phyloP scores from a whole-genome alignment of 2,329 filamentous ascomycete genomes.

The Amauroascus verrucosus region DNA sequence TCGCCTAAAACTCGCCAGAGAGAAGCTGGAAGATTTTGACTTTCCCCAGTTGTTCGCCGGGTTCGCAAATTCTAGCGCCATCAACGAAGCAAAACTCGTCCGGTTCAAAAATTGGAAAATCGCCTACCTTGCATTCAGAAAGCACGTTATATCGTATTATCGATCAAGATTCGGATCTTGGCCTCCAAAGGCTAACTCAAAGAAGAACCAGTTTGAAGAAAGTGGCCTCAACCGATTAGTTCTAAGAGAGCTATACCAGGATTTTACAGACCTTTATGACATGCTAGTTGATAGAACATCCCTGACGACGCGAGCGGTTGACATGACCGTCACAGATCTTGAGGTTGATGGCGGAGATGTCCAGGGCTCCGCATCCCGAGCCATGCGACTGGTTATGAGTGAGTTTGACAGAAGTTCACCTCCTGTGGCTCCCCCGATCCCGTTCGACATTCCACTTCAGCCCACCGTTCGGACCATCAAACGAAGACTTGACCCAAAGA shows the following conservation, averaged over 20 bases:
- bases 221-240: slow-evolving; percentile 78
- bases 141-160: slow-evolving; percentile 62
- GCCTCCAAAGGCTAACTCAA: slow-evolving; percentile 84
- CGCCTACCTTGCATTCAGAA: slow-evolving; percentile 63
- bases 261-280: slow-evolving; percentile 81
- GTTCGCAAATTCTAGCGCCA: slow-evolving; percentile 71
- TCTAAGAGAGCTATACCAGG: slow-evolving; percentile 69
- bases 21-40: slow-evolving; percentile 74
- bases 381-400: slow-evolving; percentile 66
- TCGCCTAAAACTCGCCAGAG: slow-evolving; percentile 59
- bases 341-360: slow-evolving; percentile 40
- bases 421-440: slow-evolving; percentile 80
- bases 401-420: slow-evolving; percentile 86
- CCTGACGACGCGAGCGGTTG: slow-evolving; percentile 67
- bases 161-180: slow-evolving; percentile 59
- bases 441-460: slow-evolving; percentile 74
- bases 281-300: slow-evolving; percentile 69
- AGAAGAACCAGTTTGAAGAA: slow-evolving; percentile 82
- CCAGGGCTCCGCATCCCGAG: slow-evolving; percentile 53
- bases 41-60: slow-evolving; percentile 85
- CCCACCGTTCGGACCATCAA: slow-evolving; percentile 59
- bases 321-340: slow-evolving; percentile 49
- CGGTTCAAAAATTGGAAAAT: slow-evolving; percentile 76
- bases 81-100: slow-evolving; percentile 63
- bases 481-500: slow-evolving; percentile 58